phyloP scores from a whole-genome alignment of 352 stramenopile species.

The Pythium coloratum region DNA sequence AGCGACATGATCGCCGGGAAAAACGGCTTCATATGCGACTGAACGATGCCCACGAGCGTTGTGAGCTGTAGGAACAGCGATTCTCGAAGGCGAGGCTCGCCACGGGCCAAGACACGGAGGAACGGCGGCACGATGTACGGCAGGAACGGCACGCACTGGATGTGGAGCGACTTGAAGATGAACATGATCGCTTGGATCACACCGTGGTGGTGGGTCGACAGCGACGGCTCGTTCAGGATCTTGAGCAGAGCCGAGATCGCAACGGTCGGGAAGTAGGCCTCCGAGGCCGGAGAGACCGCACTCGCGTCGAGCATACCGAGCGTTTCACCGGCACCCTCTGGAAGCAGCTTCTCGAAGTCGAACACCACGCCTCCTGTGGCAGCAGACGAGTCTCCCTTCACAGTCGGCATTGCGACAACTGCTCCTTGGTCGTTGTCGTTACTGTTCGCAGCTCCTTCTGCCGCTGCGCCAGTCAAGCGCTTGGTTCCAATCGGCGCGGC shows the following conservation, averaged over 20 bases:
- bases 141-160: conserved; percentile 96
- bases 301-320: conserved; percentile 60
- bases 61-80: conserved; percentile 97
- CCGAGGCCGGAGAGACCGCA: conserved; percentile 68
- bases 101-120: conserved; percentile 89
- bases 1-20: conserved; percentile 96
- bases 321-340: conserved; percentile 44
- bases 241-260: conserved; percentile 95
- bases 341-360: conserved; percentile 70
- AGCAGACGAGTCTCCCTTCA: conserved; percentile 11
- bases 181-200: conserved; percentile 99
- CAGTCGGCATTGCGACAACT: background rate
- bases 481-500: conserved; percentile 84
- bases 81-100: conserved; percentile 92
- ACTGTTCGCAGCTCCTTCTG: background rate
- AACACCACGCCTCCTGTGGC: conserved; percentile 29
- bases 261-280: conserved; percentile 97
- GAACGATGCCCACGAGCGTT: conserved; percentile 94
- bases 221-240: conserved; percentile 95
- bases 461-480: conserved; percentile 26
- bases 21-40: conserved; percentile 96
- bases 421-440: background rate
- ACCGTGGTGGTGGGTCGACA: conserved; percentile 95
- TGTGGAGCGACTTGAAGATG: conserved; percentile 97
- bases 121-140: conserved; percentile 98